Percentiles rank a stretch among this genome's conserved stretches.
Evolutionary conservation across 805 yeast genomes (phyloP).

Genomic region (Phaffomyces antillensis): DNA sequence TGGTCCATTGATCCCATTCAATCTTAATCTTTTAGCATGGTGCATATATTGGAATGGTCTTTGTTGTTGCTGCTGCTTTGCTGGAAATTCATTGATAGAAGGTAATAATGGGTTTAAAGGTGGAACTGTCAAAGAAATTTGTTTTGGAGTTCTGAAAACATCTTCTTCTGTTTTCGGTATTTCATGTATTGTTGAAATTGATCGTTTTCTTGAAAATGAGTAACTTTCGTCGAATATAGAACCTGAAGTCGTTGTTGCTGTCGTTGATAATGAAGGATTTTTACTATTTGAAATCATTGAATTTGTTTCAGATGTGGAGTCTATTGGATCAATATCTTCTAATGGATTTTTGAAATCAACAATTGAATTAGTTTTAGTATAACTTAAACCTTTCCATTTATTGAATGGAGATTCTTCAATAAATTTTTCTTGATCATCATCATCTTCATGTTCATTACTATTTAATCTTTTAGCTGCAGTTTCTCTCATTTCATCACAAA

Average conservation of each 20-base stretch:
- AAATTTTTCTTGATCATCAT: slow-evolving; percentile 3
- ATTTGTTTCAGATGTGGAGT: slow-evolving; percentile 1
- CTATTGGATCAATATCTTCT: slow-evolving; percentile 2
- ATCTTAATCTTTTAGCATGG: slow-evolving; percentile 44
- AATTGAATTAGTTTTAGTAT: not conserved
- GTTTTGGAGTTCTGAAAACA: not conserved
- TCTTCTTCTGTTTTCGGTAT: slow-evolving; percentile 3
- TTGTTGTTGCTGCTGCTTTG: slow-evolving; percentile 12
- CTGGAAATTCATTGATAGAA: slow-evolving; percentile 28
- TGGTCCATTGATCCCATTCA: slow-evolving; percentile 37
- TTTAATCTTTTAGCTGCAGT: slow-evolving; percentile 50
- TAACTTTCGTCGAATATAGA: slow-evolving; percentile 4
- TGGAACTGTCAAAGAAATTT: slow-evolving; percentile 25
- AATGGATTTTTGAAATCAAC: not conserved
- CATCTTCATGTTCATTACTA: slow-evolving; percentile 20
- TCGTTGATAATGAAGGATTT: not conserved
- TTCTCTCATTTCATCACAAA: slow-evolving; percentile 50
- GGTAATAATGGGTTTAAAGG: slow-evolving; percentile 34
- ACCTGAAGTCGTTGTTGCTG: not conserved
- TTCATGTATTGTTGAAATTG: slow-evolving; percentile 6
- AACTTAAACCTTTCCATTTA: slow-evolving; percentile 21
- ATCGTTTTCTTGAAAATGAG: slow-evolving; percentile 11
- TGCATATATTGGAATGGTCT: slow-evolving; percentile 47
- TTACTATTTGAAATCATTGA: not conserved
- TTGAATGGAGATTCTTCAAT: slow-evolving; percentile 14